Percentiles rank a stretch among this genome's conserved stretches.
phyloP scores from a whole-genome alignment of 129 eudicot species.

The Erigeron canadensis region DNA sequence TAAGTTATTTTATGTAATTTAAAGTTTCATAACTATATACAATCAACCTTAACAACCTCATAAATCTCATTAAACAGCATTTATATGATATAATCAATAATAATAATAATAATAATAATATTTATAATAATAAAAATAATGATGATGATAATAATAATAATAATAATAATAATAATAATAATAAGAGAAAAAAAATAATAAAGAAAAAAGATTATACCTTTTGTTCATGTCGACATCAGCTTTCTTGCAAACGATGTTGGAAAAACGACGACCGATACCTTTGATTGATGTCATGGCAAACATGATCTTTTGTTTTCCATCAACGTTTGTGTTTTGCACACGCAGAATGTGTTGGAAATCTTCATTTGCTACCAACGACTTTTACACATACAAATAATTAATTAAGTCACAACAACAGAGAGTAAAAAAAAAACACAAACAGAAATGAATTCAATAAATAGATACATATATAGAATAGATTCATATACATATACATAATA shows the following conservation, averaged over 20 bases:
- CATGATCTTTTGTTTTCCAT: slow-evolving; percentile 69
- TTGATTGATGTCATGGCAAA: slow-evolving; percentile 67
- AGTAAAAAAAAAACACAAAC: neutral
- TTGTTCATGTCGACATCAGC: slow-evolving; percentile 77
- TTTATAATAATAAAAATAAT: too few species aligned
- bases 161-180: neutral
- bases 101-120: too few species aligned
- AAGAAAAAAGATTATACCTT: slow-evolving; percentile 28
- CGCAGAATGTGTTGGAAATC: slow-evolving; percentile 81
- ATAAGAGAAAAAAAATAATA: too few species aligned
- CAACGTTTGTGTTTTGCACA: slow-evolving; percentile 71
- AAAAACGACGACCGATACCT: slow-evolving; percentile 71
- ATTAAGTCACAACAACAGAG: neutral
- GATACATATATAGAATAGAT: too few species aligned
- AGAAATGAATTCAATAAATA: neutral
- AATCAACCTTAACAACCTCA: neutral
- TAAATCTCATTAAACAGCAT: too few species aligned
- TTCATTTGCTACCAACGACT: slow-evolving; percentile 64
- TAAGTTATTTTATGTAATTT: too few species aligned
- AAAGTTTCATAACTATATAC: too few species aligned
- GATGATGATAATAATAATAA: neutral
- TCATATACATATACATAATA: too few species aligned
- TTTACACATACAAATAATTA: neutral
- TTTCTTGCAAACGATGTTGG: slow-evolving; percentile 68
- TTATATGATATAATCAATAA: neutral